A percentile compares a stretch with the other conserved stretches of the same genome.
Conservation (phyloP, 2,329 filamentous ascomycete genomes). For the Scedosporium minutisporum region DNA sequence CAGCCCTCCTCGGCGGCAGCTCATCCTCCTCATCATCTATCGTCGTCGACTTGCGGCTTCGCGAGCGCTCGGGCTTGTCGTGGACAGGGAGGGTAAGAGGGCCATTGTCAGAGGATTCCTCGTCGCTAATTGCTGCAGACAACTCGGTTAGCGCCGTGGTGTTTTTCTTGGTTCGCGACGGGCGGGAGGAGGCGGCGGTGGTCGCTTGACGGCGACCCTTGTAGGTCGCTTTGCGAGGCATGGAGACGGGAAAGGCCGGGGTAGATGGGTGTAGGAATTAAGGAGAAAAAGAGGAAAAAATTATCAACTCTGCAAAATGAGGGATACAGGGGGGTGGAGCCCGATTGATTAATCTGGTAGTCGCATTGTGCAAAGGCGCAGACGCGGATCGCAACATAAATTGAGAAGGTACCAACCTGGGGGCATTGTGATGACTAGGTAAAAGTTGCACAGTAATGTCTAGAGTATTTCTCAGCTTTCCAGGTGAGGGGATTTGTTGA, state of each 20-base stretch:
- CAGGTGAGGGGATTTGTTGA: no score
- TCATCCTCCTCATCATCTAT: conserved; percentile 14
- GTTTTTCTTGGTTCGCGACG: not conserved
- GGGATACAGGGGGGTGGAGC: not conserved
- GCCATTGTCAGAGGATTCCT: conserved; percentile 26
- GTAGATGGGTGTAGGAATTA: not conserved
- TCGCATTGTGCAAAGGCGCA: no score
- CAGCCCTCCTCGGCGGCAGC: conserved; percentile 9
- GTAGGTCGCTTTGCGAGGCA: not conserved
- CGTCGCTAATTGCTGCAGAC: conserved; percentile 29
- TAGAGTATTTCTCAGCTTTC: no score
- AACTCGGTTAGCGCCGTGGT: not conserved
- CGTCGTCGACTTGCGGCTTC: conserved; percentile 10
- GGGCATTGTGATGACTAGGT: no score
- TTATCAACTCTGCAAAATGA: no score
- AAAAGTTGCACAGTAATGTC: no score
- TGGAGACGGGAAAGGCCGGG: not conserved
- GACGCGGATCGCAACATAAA: no score
- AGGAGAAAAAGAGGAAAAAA: not conserved
- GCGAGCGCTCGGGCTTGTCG: conserved; percentile 12
- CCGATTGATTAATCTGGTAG: not conserved
- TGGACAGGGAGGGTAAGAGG: conserved; percentile 7
- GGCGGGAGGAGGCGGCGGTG: not conserved
- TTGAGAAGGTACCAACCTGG: no score
- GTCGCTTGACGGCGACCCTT: not conserved